Conservation (phyloP, 306 rosid genomes). For the Hippophae tibetana region DNA sequence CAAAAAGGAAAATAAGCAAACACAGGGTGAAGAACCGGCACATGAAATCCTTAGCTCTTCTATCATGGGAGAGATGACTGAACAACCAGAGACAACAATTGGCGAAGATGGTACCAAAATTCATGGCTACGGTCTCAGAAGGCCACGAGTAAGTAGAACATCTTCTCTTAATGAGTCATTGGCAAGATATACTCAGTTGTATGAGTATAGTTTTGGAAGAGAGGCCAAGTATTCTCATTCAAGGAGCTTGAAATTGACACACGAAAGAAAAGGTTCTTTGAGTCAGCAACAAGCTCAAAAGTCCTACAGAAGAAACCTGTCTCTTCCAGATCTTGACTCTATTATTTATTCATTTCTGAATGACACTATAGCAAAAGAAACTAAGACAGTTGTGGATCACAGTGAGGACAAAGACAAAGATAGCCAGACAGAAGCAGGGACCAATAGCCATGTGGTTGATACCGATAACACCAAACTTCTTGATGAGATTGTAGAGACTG, state of each 20-base stretch:
- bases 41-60: conserved; percentile 9
- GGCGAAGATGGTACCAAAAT: conserved; percentile 23
- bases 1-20: conserved; percentile 33
- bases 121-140: conserved; percentile 25
- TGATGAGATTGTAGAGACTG: conserved; percentile 26
- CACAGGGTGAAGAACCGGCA: conserved; percentile 17
- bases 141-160: conserved; percentile 32
- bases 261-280: conserved; percentile 39
- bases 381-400: conserved; percentile 15
- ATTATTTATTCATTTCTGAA: conserved; percentile 44
- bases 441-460: conserved; percentile 19
- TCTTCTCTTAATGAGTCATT: conserved; percentile 57
- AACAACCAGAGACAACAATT: conserved; percentile 19
- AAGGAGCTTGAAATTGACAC: conserved; percentile 48
- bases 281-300: conserved; percentile 25
- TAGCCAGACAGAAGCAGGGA: conserved; percentile 23
- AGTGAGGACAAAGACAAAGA: conserved; percentile 15
- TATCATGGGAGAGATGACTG: conserved; percentile 28
- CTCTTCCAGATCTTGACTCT: conserved; percentile 62
- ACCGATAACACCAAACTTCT: conserved; percentile 17
- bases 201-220: conserved; percentile 37
- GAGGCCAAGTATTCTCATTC: conserved; percentile 40
- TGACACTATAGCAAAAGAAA: conserved; percentile 33
- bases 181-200: conserved; percentile 59
- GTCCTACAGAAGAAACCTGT: conserved; percentile 55